Percentiles rank a stretch among this genome's conserved stretches.
phyloP scores from a whole-genome alignment of 352 stramenopile genomes.

The Saprolegnia parasitica region DNA sequence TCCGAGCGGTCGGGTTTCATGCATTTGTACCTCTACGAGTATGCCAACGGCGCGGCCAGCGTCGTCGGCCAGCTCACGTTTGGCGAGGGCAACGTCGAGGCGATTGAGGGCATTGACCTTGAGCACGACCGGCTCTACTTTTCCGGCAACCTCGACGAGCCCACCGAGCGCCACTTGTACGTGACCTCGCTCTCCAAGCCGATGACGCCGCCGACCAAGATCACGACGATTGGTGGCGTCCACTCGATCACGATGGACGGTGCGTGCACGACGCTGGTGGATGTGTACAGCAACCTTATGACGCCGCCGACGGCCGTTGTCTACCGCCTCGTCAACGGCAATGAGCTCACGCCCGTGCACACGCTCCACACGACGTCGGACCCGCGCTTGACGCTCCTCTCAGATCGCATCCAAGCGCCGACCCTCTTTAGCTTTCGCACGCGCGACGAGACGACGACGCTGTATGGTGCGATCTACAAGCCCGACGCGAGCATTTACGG shows the following conservation, averaged over 20 bases:
- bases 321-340: constrained; percentile 42
- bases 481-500: constrained; percentile 84
- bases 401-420: constrained; percentile 52
- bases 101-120: constrained; percentile 77
- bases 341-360: constrained; percentile 36
- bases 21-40: constrained; percentile 96
- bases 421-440: constrained; percentile 77
- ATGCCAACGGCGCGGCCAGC: constrained; percentile 36
- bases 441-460: constrained; percentile 71
- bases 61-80: constrained; percentile 58
- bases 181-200: constrained; percentile 58
- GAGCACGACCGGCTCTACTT: constrained; percentile 83
- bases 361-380: constrained; percentile 59
- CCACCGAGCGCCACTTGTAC: constrained; percentile 90
- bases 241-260: constrained; percentile 90
- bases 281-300: constrained; percentile 75
- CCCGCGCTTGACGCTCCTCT: constrained; percentile 47
- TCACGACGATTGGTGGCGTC: constrained; percentile 81
- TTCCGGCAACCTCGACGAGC: constrained; percentile 78
- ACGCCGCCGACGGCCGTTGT: constrained; percentile 60
- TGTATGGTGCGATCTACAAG: constrained; percentile 92
- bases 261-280: constrained; percentile 68
- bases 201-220: constrained; percentile 28
- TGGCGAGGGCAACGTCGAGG: constrained; percentile 72
- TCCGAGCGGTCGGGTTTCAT: constrained; percentile 92